Evolutionary conservation across 2,329 filamentous ascomycete genomes (phyloP).

Genomic region (Furcasterigmium furcatum): DNA sequence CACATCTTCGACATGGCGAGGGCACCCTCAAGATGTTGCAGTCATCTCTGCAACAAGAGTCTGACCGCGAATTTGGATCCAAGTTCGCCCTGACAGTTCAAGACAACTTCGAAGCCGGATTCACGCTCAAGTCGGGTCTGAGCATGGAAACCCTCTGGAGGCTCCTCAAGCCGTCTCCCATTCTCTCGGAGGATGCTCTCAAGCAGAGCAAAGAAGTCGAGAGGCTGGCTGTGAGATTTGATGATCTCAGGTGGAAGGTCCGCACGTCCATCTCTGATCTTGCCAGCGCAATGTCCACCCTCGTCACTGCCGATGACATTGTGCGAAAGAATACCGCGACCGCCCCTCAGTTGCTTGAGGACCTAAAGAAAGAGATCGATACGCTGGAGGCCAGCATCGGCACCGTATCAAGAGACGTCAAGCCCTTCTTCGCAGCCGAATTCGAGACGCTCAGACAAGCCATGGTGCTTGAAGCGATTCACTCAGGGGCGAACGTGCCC

Average conservation of each 20-base stretch:
- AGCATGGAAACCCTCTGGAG: conserved; percentile 82
- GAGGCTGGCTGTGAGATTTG: conserved; percentile 55
- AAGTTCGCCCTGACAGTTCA: conserved; percentile 39
- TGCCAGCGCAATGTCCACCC: conserved; percentile 47
- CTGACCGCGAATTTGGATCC: conserved; percentile 30
- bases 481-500: conserved; percentile 12
- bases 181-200: conserved; percentile 42
- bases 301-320: conserved; percentile 54
- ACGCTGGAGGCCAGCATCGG: conserved; percentile 44
- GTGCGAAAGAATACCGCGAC: conserved; percentile 42
- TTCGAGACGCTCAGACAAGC: conserved; percentile 58
- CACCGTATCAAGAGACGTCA: conserved; percentile 33
- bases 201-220: conserved; percentile 49
- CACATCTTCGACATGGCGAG: conserved; percentile 51
- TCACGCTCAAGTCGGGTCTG: conserved; percentile 70
- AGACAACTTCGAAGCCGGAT: conserved; percentile 63
- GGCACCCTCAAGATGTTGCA: conserved; percentile 30
- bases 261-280: conserved; percentile 49
- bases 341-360: conserved; percentile 43
- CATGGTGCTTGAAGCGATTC: conserved; percentile 32
- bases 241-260: conserved; percentile 57
- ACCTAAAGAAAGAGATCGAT: conserved; percentile 48
- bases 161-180: conserved; percentile 60
- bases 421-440: conserved; percentile 48
- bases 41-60: conserved; percentile 18